A percentile compares a stretch with the other conserved stretches of the same genome.
Evolutionary conservation across 2,329 filamentous ascomycete species (phyloP).

Genomic region (Fusarium protoensiforme): DNA sequence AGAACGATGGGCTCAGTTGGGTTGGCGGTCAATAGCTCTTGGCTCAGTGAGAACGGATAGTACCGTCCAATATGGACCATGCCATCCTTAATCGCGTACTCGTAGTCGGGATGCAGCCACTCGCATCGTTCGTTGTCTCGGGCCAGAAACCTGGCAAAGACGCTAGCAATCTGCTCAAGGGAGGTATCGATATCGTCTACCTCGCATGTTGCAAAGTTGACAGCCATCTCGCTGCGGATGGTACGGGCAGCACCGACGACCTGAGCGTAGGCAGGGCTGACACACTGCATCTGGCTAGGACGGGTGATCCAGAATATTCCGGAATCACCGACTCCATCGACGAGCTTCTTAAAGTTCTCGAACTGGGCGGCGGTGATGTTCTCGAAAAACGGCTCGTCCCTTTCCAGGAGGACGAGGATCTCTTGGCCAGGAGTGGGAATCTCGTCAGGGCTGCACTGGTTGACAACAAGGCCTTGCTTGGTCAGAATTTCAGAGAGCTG

Average conservation of each 20-base stretch:
- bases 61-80: conserved; percentile 42
- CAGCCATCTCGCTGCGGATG: conserved; percentile 43
- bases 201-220: conserved; percentile 47
- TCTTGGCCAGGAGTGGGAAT: conserved; percentile 31
- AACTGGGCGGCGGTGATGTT: conserved; percentile 32
- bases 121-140: conserved; percentile 27
- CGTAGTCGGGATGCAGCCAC: conserved; percentile 43
- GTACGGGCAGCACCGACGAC: conserved; percentile 44
- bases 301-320: conserved; percentile 48
- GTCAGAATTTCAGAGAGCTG: conserved; percentile 12
- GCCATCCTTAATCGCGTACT: conserved; percentile 45
- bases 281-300: conserved; percentile 39
- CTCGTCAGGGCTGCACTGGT: conserved; percentile 22
- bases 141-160: conserved; percentile 38
- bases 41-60: conserved; percentile 37
- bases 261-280: conserved; percentile 42
- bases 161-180: conserved; percentile 11
- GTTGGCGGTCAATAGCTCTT: conserved; percentile 23
- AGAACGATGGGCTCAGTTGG: conserved; percentile 5
- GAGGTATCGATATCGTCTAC: conserved; percentile 32
- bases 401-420: conserved; percentile 44
- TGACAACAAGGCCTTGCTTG: conserved; percentile 25
- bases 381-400: conserved; percentile 41
- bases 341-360: conserved; percentile 15
- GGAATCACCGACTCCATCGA: neutral